Base-by-base conservation (phyloP, 2,329 filamentous ascomycete species). In the Westerdykella sp. region DNA sequence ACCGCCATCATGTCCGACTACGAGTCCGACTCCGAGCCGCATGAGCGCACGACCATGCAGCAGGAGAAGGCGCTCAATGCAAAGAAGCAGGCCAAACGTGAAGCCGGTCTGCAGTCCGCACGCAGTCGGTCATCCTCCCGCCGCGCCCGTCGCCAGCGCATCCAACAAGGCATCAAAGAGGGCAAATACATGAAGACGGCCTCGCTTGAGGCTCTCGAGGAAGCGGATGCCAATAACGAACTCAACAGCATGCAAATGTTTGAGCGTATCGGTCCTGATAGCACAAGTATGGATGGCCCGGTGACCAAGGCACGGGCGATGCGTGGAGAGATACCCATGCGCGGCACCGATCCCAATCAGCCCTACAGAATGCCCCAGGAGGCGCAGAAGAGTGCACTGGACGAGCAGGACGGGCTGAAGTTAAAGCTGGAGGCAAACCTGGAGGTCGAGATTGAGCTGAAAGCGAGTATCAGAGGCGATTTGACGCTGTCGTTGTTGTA, bases 401-500 rank as follows among this genome's bases (percentile, higher is more conserved):
- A 74, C 39, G 74, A 79, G 39, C 69, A 78, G 46, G 83, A 88
- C 57, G 84, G 85, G 32, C 66, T 88, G 60, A 82, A 82, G 63
- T 67, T 90, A 60, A 78, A 82, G 31, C 70, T 93, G 16, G 87
- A 90, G 61, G 71, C 88, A 43, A 89, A 90, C 66, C 73, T 93
- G 44, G 87, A 93, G 53, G 77, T 93, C 39, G 87, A 93, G 67
- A 86, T 93, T 48, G 84, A 88, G 57, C 76, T 93, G 48, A 93
- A 93, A 74, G 87, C 87, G 15, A 83, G 84, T 66, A 89, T 93
- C 52, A 82, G 89, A 57, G 88, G 88, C 60, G 88, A 94, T 70
- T 69, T 94, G 51, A 89, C 86, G 28, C 68, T 93, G 51, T 84
- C 82, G 51, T 74, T 93, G 59, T 79, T 85, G 84, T 87, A 76